Evolutionary conservation across 805 yeast species (phyloP), one percentile per base, ranked within the genome.

Genomic region (Hanseniaspora hatyaiensis): DNA sequence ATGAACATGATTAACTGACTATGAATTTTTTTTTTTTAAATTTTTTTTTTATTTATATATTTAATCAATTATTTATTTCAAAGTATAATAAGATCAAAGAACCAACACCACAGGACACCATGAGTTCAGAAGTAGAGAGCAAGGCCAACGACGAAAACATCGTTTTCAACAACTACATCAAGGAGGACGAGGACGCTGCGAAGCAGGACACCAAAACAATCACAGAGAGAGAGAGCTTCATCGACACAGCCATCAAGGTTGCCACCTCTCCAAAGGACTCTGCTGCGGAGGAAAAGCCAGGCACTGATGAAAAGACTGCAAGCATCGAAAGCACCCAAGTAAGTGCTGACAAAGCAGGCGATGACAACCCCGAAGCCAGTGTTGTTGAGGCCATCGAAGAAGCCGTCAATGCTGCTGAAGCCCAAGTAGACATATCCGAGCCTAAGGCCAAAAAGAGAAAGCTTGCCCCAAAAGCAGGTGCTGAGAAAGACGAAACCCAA

Each of bases 101-200:
- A 34, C 38, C 20, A 34, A 34, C 37, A 34, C 37, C 37, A 34
- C 18, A 34, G 20, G n/a, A 34, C 20, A 18, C 3, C 1, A 37
- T 37, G 40, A 15, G 31, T 8, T 16, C 40, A 6, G 15, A 22
- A 37, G 24, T 31, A 20, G 49, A 45, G 1, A 29, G 31, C 37
- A 40, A 45, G 24, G 34, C 15, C 18, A 18, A 30, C 3, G 49
- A 45, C 22, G 49, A 45, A 37, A 45, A 45, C 33, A 45, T 36
- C 15, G 49, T 45, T 6, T 45, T 45, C 31, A 45, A 36, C n/a
- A 40, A 45, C 40, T 45, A 34, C 38, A 45, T 45, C 37, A 45
- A 45, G 13, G 49, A 45, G 15, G 49, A 45, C 23, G 49, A 37
- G 23, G 49, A 45, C n/a, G n/a, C n/a, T n/a, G n/a, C n/a, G 23